These are phyloP conservation scores for Globisporangium rhizosaccharum DNA, from an alignment of 352 stramenopile species.

Conservation along the genomic window DNA sequence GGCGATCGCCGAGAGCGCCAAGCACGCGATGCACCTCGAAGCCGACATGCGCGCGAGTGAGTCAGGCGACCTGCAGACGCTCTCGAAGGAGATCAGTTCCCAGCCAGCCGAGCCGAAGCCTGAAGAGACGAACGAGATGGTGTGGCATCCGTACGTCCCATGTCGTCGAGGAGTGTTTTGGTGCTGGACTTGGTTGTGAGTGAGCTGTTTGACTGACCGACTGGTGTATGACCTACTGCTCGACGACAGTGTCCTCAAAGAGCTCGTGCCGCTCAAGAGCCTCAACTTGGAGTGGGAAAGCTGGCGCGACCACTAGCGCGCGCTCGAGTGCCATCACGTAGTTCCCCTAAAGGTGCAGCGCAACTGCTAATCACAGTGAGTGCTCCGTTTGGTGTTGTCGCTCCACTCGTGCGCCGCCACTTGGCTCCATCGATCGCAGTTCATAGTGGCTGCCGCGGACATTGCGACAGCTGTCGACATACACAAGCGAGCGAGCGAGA, in stretches of 20 bases:
- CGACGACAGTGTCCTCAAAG: conserved; percentile 50
- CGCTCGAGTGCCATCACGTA: too few relatives aligned
- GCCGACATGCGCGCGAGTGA: conserved; percentile 50
- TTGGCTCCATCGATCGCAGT: too few relatives aligned
- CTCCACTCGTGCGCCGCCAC: too few relatives aligned
- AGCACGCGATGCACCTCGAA: conserved; percentile 67
- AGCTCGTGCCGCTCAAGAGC: conserved; percentile 72
- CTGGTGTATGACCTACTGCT: neutral
- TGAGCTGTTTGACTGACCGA: neutral
- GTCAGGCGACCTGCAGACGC: conserved; percentile 43
- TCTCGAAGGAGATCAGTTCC: conserved; percentile 55
- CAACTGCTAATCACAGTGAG: too few relatives aligned
- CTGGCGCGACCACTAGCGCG: conserved; percentile 65
- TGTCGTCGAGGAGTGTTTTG: neutral
- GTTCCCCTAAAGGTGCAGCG: too few relatives aligned
- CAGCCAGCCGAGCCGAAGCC: conserved; percentile 44
- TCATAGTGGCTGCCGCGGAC: too few relatives aligned
- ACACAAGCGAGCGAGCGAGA: too few relatives aligned
- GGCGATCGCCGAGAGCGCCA: conserved; percentile 64
- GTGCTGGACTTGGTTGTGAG: neutral
- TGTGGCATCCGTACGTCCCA: conserved; percentile 76
- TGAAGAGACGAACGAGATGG: conserved; percentile 66
- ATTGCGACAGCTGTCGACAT: too few relatives aligned
- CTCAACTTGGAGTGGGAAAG: conserved; percentile 79
- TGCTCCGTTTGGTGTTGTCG: too few relatives aligned